phyloP scores from a whole-genome alignment of 129 eudicot species.

The Flaveria brownii region DNA sequence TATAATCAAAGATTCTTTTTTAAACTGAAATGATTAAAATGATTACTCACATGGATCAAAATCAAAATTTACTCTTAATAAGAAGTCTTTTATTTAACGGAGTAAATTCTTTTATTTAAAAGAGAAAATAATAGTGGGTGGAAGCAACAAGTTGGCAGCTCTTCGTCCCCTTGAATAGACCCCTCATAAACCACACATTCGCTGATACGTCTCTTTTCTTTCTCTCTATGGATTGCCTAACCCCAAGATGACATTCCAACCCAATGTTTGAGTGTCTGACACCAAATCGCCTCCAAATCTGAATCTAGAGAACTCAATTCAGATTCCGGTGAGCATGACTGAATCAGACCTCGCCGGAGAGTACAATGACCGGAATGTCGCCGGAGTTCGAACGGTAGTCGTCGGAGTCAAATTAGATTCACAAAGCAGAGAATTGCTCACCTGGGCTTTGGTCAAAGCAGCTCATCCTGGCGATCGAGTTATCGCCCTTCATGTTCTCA shows the following conservation, averaged over 20 bases:
- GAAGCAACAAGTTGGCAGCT: constrained; percentile 9
- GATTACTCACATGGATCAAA: no score
- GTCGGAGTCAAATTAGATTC: constrained; percentile 87
- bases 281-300: constrained; percentile 7
- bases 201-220: constrained; percentile 10
- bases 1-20: no score
- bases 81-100: no score
- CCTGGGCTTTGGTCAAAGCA: constrained; percentile 93
- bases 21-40: no score
- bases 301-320: not conserved
- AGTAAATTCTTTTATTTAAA: not conserved
- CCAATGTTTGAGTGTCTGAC: not conserved
- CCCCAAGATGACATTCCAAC: constrained; percentile 23
- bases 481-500: constrained; percentile 83
- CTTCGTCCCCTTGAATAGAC: constrained; percentile 6
- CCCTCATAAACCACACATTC: constrained; percentile 13
- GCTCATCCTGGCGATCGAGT: constrained; percentile 88
- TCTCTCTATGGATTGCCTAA: constrained; percentile 7
- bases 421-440: constrained; percentile 72
- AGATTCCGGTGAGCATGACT: constrained; percentile 37
- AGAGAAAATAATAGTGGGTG: not conserved
- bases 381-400: constrained; percentile 51
- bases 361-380: no score
- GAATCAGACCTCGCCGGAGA: constrained; percentile 46
- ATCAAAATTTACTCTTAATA: no score